These are phyloP conservation scores for Eremomyces bilateralis DNA, from an alignment of 495 filamentous ascomycete species.

Conservation along the genomic window DNA sequence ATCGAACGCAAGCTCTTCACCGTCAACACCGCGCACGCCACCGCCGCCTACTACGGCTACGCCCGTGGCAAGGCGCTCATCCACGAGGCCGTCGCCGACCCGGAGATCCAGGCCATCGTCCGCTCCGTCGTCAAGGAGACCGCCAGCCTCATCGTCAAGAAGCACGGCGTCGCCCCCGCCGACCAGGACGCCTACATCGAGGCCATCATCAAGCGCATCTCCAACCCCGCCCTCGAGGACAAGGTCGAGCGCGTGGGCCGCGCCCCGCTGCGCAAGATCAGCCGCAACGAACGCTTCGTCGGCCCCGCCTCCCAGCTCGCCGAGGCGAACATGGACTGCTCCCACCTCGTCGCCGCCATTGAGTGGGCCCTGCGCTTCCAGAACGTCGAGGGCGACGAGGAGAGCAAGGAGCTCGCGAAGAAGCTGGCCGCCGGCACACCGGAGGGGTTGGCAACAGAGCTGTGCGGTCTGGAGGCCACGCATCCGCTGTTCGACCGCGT, in stretches of 20 bases:
- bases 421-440: slow-evolving; percentile 49
- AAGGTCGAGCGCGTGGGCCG: slow-evolving; percentile 87
- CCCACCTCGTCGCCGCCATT: slow-evolving; percentile 48
- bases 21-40: slow-evolving; percentile 94
- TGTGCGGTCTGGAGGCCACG: slow-evolving; percentile 48
- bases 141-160: slow-evolving; percentile 57
- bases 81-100: slow-evolving; percentile 54
- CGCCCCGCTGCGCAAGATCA: slow-evolving; percentile 79
- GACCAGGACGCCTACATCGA: slow-evolving; percentile 82
- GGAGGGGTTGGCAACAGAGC: slow-evolving; percentile 44
- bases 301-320: slow-evolving; percentile 71
- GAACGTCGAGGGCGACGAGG: slow-evolving; percentile 71
- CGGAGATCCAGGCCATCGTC: slow-evolving; percentile 51
- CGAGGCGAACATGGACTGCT: slow-evolving; percentile 46
- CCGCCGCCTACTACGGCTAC: slow-evolving; percentile 91
- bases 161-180: slow-evolving; percentile 53
- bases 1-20: slow-evolving; percentile 99
- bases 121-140: slow-evolving; percentile 61
- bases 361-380: slow-evolving; percentile 86
- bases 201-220: slow-evolving; percentile 78
- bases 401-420: slow-evolving; percentile 61
- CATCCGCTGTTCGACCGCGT: slow-evolving; percentile 56
- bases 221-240: slow-evolving; percentile 87
- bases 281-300: slow-evolving; percentile 84
- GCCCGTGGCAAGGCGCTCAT: slow-evolving; percentile 62